These are phyloP conservation scores for Olyra latifolia DNA, from an alignment of 176 grass and related monocot species.

Conservation along the genomic window DNA sequence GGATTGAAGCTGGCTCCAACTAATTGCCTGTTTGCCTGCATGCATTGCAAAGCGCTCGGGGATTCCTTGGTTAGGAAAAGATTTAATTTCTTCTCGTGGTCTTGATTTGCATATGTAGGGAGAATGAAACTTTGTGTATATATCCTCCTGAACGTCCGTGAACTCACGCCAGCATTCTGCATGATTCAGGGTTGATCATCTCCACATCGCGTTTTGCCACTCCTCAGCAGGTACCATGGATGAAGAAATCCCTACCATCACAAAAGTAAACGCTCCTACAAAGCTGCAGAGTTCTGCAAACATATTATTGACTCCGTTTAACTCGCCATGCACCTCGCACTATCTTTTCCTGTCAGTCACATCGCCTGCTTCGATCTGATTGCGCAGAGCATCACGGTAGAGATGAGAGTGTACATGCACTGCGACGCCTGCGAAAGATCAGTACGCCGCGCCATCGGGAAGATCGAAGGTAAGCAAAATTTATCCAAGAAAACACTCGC, in stretches of 20 bases:
- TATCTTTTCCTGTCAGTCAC: neutral
- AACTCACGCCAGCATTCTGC: neutral
- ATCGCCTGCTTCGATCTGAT: neutral
- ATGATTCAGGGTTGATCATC: neutral
- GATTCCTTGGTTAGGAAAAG: neutral
- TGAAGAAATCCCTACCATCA: neutral
- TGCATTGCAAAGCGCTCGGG: neutral
- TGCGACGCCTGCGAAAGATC: conserved; percentile 48
- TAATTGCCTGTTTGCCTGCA: neutral
- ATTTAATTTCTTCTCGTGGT: too few species aligned
- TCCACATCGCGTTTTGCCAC: neutral
- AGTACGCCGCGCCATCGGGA: conserved; percentile 32
- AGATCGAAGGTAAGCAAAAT: conserved; percentile 26
- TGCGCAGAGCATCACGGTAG: conserved; percentile 26
- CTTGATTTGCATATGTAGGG: neutral
- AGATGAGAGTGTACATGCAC: conserved; percentile 48
- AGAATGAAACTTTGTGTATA: neutral
- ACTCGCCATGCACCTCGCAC: neutral
- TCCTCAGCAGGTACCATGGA: conserved; percentile 25
- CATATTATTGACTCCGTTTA: neutral
- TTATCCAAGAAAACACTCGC: neutral
- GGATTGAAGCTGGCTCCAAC: neutral
- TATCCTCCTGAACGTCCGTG: neutral
- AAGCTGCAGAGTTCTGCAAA: neutral
- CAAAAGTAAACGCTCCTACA: neutral